These are phyloP conservation scores for Hymenoscyphus albidus DNA, from an alignment of 2,329 filamentous ascomycete species.

Conservation along the genomic window DNA sequence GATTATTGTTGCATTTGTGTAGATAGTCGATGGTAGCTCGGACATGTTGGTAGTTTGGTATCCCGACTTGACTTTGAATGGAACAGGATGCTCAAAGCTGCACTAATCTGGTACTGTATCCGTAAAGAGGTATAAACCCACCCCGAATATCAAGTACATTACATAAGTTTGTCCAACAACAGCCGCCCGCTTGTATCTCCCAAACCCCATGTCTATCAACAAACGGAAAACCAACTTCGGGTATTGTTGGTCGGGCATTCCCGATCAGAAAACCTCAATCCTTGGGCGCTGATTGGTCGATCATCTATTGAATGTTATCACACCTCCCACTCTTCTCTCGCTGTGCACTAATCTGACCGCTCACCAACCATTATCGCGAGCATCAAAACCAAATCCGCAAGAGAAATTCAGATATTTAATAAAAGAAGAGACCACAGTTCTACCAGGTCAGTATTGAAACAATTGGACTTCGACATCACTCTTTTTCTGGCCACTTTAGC, in stretches of 20 bases:
- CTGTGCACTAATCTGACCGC: background rate
- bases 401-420: background rate
- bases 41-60: constrained; percentile 9
- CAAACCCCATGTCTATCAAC: too few relatives aligned
- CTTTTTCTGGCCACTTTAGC: background rate
- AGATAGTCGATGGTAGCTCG: constrained; percentile 33
- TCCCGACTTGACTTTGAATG: background rate
- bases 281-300: constrained; percentile 18
- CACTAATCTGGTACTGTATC: background rate
- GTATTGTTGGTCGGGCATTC: constrained; percentile 12
- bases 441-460: constrained; percentile 3
- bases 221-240: too few relatives aligned
- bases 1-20: constrained; percentile 48
- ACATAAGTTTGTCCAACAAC: too few relatives aligned
- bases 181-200: too few relatives aligned
- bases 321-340: constrained; percentile 14
- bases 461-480: constrained; percentile 7
- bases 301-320: constrained; percentile 22
- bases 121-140: background rate
- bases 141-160: too few relatives aligned
- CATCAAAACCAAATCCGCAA: background rate
- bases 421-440: background rate
- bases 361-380: background rate
- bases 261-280: constrained; percentile 25
- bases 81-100: too few relatives aligned